Conservation (phyloP, 2,329 filamentous ascomycete species). For the Septoria petroselini region DNA sequence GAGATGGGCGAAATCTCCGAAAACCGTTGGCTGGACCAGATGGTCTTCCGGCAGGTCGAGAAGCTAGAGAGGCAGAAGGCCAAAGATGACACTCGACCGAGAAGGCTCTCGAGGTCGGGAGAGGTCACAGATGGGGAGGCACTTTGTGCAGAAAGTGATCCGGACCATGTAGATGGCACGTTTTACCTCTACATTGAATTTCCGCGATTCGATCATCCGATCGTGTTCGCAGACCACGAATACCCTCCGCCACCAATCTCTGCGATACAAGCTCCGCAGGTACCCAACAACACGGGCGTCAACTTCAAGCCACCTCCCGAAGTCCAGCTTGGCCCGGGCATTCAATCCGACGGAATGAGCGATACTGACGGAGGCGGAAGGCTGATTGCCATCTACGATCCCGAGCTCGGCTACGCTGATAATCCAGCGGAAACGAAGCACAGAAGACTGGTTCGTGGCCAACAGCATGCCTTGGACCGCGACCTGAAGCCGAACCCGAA, state of each 20-base stretch:
- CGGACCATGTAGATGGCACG: conserved; percentile 55
- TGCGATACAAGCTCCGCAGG: conserved; percentile 52
- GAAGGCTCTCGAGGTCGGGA: background rate
- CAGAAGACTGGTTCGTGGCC: conserved; percentile 82
- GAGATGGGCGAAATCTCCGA: conserved; percentile 95
- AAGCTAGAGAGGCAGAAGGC: conserved; percentile 52
- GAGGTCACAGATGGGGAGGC: conserved; percentile 15
- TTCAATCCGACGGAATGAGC: conserved; percentile 61
- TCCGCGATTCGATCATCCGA: conserved; percentile 89
- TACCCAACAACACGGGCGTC: conserved; percentile 64
- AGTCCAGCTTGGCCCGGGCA: conserved; percentile 85
- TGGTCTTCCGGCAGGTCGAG: conserved; percentile 88
- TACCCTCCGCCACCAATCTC: conserved; percentile 84
- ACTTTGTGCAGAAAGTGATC: conserved; percentile 39
- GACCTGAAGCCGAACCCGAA: conserved; percentile 96
- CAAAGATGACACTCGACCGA: conserved; percentile 37
- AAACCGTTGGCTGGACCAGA: conserved; percentile 91
- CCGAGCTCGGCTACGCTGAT: conserved; percentile 81
- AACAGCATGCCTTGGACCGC: conserved; percentile 86
- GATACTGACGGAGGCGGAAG: conserved; percentile 57
- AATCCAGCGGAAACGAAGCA: conserved; percentile 97
- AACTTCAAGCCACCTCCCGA: conserved; percentile 78
- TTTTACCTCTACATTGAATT: conserved; percentile 89
- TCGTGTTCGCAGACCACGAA: conserved; percentile 92
- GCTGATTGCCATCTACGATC: conserved; percentile 85